Base-by-base conservation (phyloP, 257 asterid species). In the Linderniella brevidens region DNA sequence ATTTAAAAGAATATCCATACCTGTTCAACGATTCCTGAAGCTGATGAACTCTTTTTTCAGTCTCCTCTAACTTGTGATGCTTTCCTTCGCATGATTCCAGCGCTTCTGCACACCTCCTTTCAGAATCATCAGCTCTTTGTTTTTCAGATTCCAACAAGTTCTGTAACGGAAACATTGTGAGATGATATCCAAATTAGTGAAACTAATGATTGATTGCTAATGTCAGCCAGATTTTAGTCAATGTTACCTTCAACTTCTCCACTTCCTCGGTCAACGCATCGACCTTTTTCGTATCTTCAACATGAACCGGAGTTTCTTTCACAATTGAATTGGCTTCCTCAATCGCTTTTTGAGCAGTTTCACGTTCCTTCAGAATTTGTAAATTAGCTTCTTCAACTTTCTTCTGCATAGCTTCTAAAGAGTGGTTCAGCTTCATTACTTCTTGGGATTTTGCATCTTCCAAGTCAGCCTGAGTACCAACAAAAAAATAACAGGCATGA, bases 21-120 rank as follows among this genome's bases (percentile, higher is more conserved):
- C 94, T 90, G 84, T 61, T 81, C 67, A 85, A 58, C 53, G 96
- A 72, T 55, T 85, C 96, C 79, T 90, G 94, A 66, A 90, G 93
- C 55, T 78, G 88, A 25, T 72, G 67, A 59, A 73, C 88, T 68
- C 73, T 66, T 62, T 67, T 90, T 66, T 90, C 92, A 39, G 93
- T 69, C 61, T 90, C 96, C 59, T 85, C 98, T 47, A 90, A 60
- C 77, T 81, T 79, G 70, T 67, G 78, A 61, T 68, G 74, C 81
- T 76, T 90, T 59, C 68, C 88, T 54, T 79, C 83, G 42, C 68
- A 72, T 66, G 75, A 71, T 70, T 63, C 77, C 60, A 62, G 69
- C 61, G 80, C 73, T 58, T 81, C 94, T 15, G 66, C 68, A 52
- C 49, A 70, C 63, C 58, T 90, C 65, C 55, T 81, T 64, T 85